Evolutionary conservation across 2,329 filamentous ascomycete species (phyloP).

Genomic region (Epichloe bromicola): DNA sequence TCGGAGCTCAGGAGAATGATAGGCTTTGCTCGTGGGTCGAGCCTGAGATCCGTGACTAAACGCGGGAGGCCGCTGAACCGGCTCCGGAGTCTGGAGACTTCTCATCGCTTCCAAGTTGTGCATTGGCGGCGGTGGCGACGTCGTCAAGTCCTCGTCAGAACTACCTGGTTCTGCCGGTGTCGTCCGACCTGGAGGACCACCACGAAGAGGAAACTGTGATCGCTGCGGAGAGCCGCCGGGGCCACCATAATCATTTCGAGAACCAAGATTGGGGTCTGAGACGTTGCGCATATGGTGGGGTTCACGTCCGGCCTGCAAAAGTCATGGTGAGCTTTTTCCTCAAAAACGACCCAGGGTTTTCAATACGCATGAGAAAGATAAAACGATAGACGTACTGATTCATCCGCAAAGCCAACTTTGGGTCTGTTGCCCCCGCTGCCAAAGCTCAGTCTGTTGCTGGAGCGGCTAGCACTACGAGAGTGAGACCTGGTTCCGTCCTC

Average conservation of each 20-base stretch:
- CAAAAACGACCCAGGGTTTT: not conserved
- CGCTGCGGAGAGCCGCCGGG: slow-evolving; percentile 19
- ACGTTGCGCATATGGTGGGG: slow-evolving; percentile 31
- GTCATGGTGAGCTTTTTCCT: slow-evolving; percentile 9
- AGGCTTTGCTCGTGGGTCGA: slow-evolving; percentile 53
- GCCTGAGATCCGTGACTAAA: slow-evolving; percentile 66
- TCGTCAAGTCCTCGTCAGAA: slow-evolving; percentile 41
- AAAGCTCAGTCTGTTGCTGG: slow-evolving; percentile 43
- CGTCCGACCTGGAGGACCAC: slow-evolving; percentile 30
- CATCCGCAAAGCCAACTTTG: slow-evolving; percentile 47
- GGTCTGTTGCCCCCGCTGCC: slow-evolving; percentile 21
- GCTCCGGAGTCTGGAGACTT: slow-evolving; percentile 53
- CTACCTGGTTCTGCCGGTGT: slow-evolving; percentile 39
- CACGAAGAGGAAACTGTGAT: slow-evolving; percentile 23
- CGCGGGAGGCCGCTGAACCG: slow-evolving; percentile 64
- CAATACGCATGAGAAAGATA: not conserved
- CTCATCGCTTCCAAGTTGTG: slow-evolving; percentile 41
- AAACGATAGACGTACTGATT: slow-evolving; percentile 12
- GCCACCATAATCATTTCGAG: slow-evolving; percentile 12
- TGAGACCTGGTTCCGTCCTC: slow-evolving; percentile 34
- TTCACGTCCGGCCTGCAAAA: slow-evolving; percentile 19
- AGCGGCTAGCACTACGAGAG: slow-evolving; percentile 44
- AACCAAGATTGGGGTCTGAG: slow-evolving; percentile 30
- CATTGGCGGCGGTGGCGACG: slow-evolving; percentile 24
- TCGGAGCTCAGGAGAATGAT: slow-evolving; percentile 64